These are phyloP conservation scores for Lipomyces sp. DNA, from an alignment of 805 yeast species.

Conservation along the genomic window DNA sequence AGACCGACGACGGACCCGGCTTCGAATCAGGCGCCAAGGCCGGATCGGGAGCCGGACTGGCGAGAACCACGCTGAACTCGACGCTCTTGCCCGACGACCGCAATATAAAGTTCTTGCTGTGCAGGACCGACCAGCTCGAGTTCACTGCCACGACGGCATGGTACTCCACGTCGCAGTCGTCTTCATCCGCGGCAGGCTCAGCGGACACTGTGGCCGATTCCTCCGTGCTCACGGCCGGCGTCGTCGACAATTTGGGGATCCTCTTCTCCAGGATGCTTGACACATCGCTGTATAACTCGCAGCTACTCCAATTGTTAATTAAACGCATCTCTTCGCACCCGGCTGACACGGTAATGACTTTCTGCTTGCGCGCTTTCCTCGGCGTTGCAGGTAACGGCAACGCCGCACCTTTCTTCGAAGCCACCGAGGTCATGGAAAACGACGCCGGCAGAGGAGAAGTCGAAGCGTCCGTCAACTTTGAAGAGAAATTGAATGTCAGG, in stretches of 20 bases:
- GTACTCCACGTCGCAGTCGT: not conserved
- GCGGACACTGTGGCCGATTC: not conserved
- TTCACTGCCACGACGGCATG: conserved; percentile 13
- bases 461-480: not conserved
- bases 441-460: not conserved
- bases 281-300: conserved; percentile 9
- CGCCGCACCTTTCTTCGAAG: not conserved
- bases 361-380: not conserved
- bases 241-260: not conserved
- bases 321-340: conserved; percentile 20
- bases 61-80: conserved; percentile 10
- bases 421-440: not conserved
- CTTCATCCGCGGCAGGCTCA: not conserved
- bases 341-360: conserved; percentile 3
- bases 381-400: too few species aligned
- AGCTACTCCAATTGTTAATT: conserved; percentile 13
- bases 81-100: conserved; percentile 18
- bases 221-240: not conserved
- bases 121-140: conserved; percentile 5
- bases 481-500: conserved; percentile 30
- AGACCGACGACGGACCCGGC: conserved; percentile 11
- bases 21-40: not conserved
- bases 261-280: conserved; percentile 1
- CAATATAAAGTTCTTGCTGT: conserved; percentile 11
- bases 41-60: not conserved